Evolutionary conservation across 2,329 filamentous ascomycete species (phyloP).

Genomic region (Penicillium sp.): DNA sequence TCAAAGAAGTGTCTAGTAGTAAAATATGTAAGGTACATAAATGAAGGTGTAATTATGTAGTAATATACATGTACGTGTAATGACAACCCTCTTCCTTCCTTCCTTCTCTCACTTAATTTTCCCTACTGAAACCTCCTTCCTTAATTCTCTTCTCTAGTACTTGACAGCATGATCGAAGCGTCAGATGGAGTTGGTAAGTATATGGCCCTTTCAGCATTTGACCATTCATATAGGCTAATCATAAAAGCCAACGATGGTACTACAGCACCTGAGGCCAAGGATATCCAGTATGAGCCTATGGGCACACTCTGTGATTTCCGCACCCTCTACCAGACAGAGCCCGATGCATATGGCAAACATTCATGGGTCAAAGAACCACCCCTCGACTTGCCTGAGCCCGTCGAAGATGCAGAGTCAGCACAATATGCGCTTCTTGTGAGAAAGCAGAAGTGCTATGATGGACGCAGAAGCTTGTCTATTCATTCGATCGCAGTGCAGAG

Average conservation of each 20-base stretch:
- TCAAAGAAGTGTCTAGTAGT: too few species aligned
- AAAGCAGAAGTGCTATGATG: slow-evolving; percentile 57
- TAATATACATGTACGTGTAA: too few species aligned
- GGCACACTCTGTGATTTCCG: slow-evolving; percentile 43
- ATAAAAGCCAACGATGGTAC: not conserved
- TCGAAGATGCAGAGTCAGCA: slow-evolving; percentile 60
- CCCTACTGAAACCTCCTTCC: not conserved
- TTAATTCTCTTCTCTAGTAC: not conserved
- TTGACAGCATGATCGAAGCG: not conserved
- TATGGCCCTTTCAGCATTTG: not conserved
- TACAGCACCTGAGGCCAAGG: not conserved
- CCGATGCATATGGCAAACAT: slow-evolving; percentile 51
- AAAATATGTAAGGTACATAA: too few species aligned
- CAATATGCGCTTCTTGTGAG: slow-evolving; percentile 62
- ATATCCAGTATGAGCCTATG: slow-evolving; percentile 15
- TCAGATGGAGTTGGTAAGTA: not conserved
- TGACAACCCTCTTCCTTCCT: not conserved
- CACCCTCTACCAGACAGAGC: slow-evolving; percentile 51
- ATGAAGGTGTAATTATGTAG: too few species aligned
- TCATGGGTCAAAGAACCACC: slow-evolving; percentile 59
- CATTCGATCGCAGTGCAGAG: slow-evolving; percentile 65
- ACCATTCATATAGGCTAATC: not conserved
- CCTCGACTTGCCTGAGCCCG: slow-evolving; percentile 54
- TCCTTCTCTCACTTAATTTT: not conserved
- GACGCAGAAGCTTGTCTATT: slow-evolving; percentile 59